Base-by-base conservation (phyloP, 2,329 filamentous ascomycete genomes). In the Truncatella angustata region DNA sequence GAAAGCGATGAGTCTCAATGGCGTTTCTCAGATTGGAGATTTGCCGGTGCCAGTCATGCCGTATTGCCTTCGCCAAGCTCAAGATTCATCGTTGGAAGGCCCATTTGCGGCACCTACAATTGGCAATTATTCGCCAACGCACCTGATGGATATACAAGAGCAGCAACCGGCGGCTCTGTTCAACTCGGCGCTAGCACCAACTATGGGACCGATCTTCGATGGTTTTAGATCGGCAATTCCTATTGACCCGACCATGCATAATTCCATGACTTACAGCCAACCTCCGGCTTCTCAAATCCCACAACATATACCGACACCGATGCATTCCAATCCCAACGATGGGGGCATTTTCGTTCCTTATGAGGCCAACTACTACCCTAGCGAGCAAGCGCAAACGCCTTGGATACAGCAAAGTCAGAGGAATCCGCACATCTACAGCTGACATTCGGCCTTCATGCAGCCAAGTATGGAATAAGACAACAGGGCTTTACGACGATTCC, bases 41-140 rank as follows among this genome's bases (percentile, higher is more conserved):
- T 44, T 40, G 21, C 45, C 53, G 10, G 45, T 40, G 21, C 45
- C 53, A n/a, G 45, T 49, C 3, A 44, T 54, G 28, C 53, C 53
- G 3, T 54, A 52, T 16, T 54, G 49, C 18, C 40, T 54, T 11
- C 47, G 48, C 16, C 46, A 46, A 34, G 53, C 53, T 5, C 49
- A 46, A 26, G 53, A 43, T 6, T 42, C 47, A 18, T 50, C 47
- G 2, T 16, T 26, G 16, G 28, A 35, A 28, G 47, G 47, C 11
- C 47, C 47, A 4, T 50, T 50, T 24, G 35, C 47, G n/a, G 14
- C 47, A 21, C 47, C 47, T 11, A 50, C 47, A 11, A 23, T 26
- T 40, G 36, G 47, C 12, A 42, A 50, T 34, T 42, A 18, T 36
- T 23, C 36, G 12, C 36, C 47, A 11, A 12, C 26, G 26, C 43